phyloP scores from a whole-genome alignment of 345 rosid genomes.

The Pistacia vera region DNA sequence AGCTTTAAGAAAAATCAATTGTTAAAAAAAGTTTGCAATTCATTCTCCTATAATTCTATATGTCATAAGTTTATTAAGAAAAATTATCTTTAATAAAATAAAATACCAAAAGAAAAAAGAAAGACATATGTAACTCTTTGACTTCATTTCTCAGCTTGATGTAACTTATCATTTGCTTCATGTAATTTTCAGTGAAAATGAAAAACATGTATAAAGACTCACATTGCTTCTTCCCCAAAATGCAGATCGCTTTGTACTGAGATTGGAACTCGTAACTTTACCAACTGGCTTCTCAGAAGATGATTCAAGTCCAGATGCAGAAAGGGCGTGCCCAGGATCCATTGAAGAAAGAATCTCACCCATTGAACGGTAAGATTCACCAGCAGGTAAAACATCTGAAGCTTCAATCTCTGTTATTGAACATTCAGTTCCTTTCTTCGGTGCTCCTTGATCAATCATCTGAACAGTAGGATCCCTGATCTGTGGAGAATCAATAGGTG shows the following conservation, averaged over 20 bases:
- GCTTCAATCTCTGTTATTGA: conserved; percentile 44
- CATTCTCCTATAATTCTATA: not conserved
- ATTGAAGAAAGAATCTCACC: conserved; percentile 69
- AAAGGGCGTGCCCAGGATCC: conserved; percentile 58
- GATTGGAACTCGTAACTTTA: conserved; percentile 65
- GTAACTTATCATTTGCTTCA: not conserved
- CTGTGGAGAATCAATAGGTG: conserved; percentile 41
- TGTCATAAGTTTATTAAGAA: not conserved
- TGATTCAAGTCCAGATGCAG: conserved; percentile 59
- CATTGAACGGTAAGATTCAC: conserved; percentile 75
- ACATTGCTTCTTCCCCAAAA: conserved; percentile 97
- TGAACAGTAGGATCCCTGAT: conserved; percentile 47
- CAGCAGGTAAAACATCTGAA: conserved; percentile 48
- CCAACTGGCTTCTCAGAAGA: conserved; percentile 59
- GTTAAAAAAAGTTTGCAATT: not conserved
- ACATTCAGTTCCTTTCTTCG: conserved; percentile 53
- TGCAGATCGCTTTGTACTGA: conserved; percentile 61
- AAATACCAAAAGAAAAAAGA: not conserved
- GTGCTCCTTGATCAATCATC: conserved; percentile 50
- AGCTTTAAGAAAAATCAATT: not conserved
- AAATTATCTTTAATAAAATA: not conserved
- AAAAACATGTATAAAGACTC: conserved; percentile 35
- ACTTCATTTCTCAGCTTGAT: not conserved
- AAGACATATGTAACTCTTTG: too few relatives aligned
- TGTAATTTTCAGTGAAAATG: not conserved